Evolutionary conservation across 305 asterid species (phyloP).

Genomic region (Fraxinus ornus): DNA sequence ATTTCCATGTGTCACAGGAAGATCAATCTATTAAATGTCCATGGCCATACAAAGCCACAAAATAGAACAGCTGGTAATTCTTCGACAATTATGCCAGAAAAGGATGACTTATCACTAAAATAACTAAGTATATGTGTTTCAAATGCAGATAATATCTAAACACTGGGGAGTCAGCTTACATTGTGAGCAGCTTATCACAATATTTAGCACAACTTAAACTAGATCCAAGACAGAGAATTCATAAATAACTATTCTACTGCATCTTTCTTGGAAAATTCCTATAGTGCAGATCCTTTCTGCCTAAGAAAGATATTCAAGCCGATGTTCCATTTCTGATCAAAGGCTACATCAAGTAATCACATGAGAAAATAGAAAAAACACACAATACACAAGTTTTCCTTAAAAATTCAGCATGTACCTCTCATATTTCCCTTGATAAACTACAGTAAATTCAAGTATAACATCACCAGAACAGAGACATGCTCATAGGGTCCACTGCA

Average conservation of each 20-base stretch:
- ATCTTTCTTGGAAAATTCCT: background rate
- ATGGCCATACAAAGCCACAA: slow-evolving; percentile 15
- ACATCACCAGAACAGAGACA: background rate
- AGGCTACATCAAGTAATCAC: background rate
- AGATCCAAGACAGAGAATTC: background rate
- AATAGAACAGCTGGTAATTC: background rate
- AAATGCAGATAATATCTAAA: slow-evolving; percentile 7
- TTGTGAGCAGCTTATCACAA: background rate
- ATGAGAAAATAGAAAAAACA: background rate
- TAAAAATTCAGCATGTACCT: background rate
- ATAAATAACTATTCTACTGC: background rate
- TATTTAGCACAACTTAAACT: background rate
- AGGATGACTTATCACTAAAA: background rate
- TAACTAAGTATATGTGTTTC: background rate
- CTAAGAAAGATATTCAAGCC: background rate
- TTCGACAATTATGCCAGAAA: background rate
- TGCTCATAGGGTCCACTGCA: background rate
- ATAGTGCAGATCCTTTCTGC: background rate
- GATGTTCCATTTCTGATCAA: background rate
- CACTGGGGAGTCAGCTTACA: background rate
- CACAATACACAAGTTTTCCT: background rate
- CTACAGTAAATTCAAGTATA: background rate
- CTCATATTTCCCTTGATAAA: background rate
- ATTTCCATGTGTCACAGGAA: slow-evolving; percentile 3
- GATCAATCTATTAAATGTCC: background rate